These are phyloP conservation scores for Beta corolliflora DNA, from an alignment of 179 eudicot species.

Conservation along the genomic window DNA sequence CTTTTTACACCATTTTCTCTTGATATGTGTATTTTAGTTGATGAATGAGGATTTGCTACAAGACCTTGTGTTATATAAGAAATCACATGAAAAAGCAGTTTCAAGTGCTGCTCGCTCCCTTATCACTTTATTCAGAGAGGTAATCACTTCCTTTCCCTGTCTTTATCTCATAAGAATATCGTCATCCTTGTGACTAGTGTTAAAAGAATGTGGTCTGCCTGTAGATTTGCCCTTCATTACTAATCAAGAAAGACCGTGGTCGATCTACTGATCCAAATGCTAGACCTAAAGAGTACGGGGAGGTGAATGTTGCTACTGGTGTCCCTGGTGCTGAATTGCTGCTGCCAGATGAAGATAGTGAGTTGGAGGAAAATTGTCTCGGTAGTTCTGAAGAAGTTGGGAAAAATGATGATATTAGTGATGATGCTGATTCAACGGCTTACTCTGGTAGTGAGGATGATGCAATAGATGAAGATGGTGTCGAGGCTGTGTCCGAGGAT, in stretches of 20 bases:
- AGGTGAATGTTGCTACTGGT: constrained; percentile 60
- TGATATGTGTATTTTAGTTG: constrained; percentile 49
- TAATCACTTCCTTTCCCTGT: constrained; percentile 33
- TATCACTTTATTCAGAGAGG: constrained; percentile 89
- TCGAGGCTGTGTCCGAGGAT: background rate
- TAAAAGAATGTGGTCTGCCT: constrained; percentile 11
- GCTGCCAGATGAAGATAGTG: constrained; percentile 40
- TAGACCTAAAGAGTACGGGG: constrained; percentile 92
- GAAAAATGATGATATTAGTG: constrained; percentile 32
- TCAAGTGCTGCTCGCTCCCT: constrained; percentile 92
- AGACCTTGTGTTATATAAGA: constrained; percentile 89
- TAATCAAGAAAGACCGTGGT: constrained; percentile 90
- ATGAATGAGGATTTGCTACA: constrained; percentile 98
- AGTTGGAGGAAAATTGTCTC: constrained; percentile 25
- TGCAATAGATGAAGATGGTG: constrained; percentile 29
- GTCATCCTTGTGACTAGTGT: too few species aligned
- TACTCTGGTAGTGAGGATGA: constrained; percentile 41
- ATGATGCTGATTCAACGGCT: constrained; percentile 27
- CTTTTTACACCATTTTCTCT: constrained; percentile 10
- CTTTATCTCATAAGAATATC: background rate
- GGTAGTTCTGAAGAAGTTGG: constrained; percentile 30
- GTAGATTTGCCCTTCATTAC: constrained; percentile 90
- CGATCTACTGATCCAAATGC: constrained; percentile 77
- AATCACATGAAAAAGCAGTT: constrained; percentile 88
- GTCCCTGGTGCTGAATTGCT: constrained; percentile 80